Conservation (phyloP, 176 grass and related monocot genomes). For the Canna indica region DNA sequence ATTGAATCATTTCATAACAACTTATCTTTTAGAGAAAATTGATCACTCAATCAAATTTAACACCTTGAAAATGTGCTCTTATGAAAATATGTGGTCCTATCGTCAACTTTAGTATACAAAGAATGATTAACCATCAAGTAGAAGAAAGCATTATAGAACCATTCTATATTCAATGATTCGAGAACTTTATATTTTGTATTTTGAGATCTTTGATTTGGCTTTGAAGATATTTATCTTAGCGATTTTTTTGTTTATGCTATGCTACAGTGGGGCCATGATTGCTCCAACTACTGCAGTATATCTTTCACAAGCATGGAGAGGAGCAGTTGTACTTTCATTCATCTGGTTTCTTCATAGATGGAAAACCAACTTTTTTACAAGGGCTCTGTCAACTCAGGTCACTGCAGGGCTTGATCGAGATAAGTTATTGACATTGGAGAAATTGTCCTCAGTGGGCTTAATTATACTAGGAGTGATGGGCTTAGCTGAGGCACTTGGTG, state of each 20-base stretch:
- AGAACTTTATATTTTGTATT: neutral
- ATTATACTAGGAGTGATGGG: slow-evolving; percentile 76
- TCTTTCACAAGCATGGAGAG: slow-evolving; percentile 69
- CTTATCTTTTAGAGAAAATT: no score
- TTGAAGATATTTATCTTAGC: neutral
- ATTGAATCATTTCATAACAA: no score
- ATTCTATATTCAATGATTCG: neutral
- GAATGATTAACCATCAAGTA: neutral
- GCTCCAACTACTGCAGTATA: slow-evolving; percentile 55
- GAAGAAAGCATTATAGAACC: neutral
- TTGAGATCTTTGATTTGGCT: neutral
- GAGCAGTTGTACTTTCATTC: slow-evolving; percentile 69
- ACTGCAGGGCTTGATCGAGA: slow-evolving; percentile 38
- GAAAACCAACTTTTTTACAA: slow-evolving; percentile 75
- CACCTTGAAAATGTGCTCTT: neutral
- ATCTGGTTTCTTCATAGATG: slow-evolving; percentile 96
- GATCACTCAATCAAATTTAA: no score
- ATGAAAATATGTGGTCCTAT: neutral
- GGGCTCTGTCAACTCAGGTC: slow-evolving; percentile 30
- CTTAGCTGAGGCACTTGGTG: slow-evolving; percentile 73
- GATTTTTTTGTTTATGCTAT: neutral
- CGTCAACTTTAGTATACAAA: neutral
- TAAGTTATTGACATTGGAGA: slow-evolving; percentile 66
- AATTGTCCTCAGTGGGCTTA: slow-evolving; percentile 62
- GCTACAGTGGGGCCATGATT: slow-evolving; percentile 42